Conservation (phyloP, 257 asterid genomes). For the Lantana camara region DNA sequence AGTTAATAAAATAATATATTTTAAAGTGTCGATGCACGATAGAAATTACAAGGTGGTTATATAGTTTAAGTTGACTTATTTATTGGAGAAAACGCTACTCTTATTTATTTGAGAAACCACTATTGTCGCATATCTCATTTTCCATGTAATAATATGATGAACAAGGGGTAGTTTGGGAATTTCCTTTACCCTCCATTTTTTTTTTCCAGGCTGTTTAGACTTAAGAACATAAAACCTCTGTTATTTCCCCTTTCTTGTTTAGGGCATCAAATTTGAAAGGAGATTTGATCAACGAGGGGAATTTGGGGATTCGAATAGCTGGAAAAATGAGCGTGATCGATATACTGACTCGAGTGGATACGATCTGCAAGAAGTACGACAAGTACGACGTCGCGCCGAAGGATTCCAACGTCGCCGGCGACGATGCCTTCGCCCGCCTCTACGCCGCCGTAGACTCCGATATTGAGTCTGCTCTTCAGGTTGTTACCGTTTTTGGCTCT, state of each 20-base stretch:
- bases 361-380: slow-evolving; percentile 98
- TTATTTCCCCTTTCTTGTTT: not conserved
- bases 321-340: slow-evolving; percentile 90
- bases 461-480: slow-evolving; percentile 87
- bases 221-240: slow-evolving; percentile 2
- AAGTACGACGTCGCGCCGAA: slow-evolving; percentile 82
- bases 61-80: too few species aligned
- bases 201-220: not conserved
- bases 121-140: too few species aligned
- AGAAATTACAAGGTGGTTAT: too few species aligned
- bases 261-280: not conserved
- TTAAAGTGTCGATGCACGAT: too few species aligned
- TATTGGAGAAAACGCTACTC: too few species aligned
- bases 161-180: not conserved
- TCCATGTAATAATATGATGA: too few species aligned
- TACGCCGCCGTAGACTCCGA: slow-evolving; percentile 77
- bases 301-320: not conserved
- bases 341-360: slow-evolving; percentile 83
- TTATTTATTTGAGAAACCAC: too few species aligned
- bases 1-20: too few species aligned
- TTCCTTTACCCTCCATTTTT: too few species aligned
- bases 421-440: slow-evolving; percentile 93
- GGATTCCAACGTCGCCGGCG: slow-evolving; percentile 84
- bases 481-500: slow-evolving; percentile 16
- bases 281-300: not conserved